These are phyloP conservation scores for Myxozyma monticola DNA, from an alignment of 805 yeast genomes.

Conservation along the genomic window DNA sequence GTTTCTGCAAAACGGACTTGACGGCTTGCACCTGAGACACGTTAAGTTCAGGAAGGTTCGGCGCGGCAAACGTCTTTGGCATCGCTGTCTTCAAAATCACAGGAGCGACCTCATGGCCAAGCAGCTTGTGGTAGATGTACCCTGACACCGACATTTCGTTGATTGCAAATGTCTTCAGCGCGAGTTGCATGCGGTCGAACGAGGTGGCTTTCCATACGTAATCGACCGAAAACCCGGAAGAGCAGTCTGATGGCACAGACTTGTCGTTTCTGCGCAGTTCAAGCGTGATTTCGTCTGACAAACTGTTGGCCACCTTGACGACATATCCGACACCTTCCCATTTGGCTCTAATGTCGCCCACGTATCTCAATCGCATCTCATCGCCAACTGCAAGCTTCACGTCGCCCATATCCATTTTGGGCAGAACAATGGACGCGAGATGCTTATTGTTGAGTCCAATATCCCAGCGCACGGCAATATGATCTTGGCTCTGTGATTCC, in stretches of 20 bases:
- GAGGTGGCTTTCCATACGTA: conserved; percentile 88
- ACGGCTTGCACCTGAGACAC: conserved; percentile 80
- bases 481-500: conserved; percentile 75
- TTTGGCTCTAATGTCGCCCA: conserved; percentile 54
- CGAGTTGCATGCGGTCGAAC: conserved; percentile 79
- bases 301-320: conserved; percentile 65
- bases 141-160: conserved; percentile 68
- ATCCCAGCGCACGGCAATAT: conserved; percentile 73
- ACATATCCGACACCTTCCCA: conserved; percentile 79
- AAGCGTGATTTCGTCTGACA: conserved; percentile 66
- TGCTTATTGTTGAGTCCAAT: conserved; percentile 62
- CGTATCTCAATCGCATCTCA: conserved; percentile 67
- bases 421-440: conserved; percentile 65
- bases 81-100: conserved; percentile 50
- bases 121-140: conserved; percentile 69
- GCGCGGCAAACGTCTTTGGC: conserved; percentile 63
- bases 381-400: conserved; percentile 81
- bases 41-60: conserved; percentile 69
- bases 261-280: conserved; percentile 54
- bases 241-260: conserved; percentile 53
- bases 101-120: conserved; percentile 75
- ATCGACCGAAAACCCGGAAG: conserved; percentile 74
- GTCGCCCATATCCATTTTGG: conserved; percentile 62
- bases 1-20: conserved; percentile 62
- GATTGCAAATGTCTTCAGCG: conserved; percentile 69